Percentiles rank a stretch among this genome's conserved stretches.
phyloP scores from a whole-genome alignment of 2,329 filamentous ascomycete genomes.

The Plenodomus lindquistii region DNA sequence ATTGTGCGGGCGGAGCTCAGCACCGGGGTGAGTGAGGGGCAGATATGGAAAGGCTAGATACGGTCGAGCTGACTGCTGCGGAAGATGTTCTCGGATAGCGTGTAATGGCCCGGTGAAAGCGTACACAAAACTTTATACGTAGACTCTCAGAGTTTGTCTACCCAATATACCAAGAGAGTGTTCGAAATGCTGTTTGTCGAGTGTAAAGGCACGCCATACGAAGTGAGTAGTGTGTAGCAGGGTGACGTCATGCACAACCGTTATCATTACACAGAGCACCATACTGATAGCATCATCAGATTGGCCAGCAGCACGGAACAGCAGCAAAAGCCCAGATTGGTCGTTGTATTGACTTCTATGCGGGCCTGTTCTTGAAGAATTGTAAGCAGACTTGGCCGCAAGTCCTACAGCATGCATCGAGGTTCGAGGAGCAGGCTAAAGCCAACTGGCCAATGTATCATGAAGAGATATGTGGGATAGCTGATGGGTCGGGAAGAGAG shows the following conservation, averaged over 20 bases:
- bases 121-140: too few species aligned
- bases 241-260: conserved; percentile 10
- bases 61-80: background rate
- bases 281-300: conserved; percentile 39
- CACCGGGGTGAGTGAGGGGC: conserved; percentile 17
- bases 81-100: background rate
- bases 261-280: background rate
- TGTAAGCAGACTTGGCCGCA: conserved; percentile 52
- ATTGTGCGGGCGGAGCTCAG: conserved; percentile 20
- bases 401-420: conserved; percentile 51
- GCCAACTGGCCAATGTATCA: conserved; percentile 49
- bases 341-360: conserved; percentile 54
- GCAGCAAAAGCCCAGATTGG: conserved; percentile 46
- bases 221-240: conserved; percentile 35
- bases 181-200: conserved; percentile 46
- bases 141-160: too few species aligned
- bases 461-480: conserved; percentile 56
- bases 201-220: conserved; percentile 50
- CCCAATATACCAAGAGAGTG: too few species aligned
- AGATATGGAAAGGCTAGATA: conserved; percentile 7
- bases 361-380: conserved; percentile 52
- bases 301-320: conserved; percentile 54
- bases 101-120: too few species aligned
- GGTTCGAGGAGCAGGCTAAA: conserved; percentile 53
- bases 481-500: conserved; percentile 52